These are phyloP conservation scores for Ceratobasidium sp. DNA, from an alignment of 1,284 basidiomycete genomes.

Conservation along the genomic window DNA sequence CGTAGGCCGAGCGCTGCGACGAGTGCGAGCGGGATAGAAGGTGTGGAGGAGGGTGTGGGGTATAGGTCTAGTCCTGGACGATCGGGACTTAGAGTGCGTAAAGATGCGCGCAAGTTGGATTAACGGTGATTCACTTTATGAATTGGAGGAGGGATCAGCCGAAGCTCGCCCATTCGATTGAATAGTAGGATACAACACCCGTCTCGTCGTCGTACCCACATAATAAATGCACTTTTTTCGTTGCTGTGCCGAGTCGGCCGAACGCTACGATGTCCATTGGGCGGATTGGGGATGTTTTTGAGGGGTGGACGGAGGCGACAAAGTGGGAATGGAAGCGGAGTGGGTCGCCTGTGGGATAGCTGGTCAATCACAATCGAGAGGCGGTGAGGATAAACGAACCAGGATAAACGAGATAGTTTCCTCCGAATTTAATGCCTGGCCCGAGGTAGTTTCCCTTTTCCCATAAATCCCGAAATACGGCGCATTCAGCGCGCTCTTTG, in stretches of 20 bases:
- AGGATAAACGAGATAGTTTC: constrained; percentile 96
- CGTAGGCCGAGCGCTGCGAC: constrained; percentile 36
- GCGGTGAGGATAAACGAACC: no score
- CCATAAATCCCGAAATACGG: constrained; percentile 83
- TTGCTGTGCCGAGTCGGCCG: constrained; percentile 94
- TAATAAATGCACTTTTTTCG: constrained; percentile 95
- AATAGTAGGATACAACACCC: constrained; percentile 76
- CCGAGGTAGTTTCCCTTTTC: constrained; percentile 86
- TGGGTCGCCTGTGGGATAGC: constrained; percentile 80
- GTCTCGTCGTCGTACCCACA: constrained; percentile 85
- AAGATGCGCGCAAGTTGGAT: constrained; percentile 22
- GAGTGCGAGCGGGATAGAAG: constrained; percentile 44
- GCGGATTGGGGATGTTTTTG: constrained; percentile 67
- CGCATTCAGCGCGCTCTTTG: constrained; percentile 76
- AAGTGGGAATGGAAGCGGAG: constrained; percentile 98
- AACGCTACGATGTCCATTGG: constrained; percentile 96
- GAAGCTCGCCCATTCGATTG: constrained; percentile 93
- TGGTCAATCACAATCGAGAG: no score
- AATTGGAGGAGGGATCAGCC: constrained; percentile 62
- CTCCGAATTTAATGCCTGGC: constrained; percentile 91
- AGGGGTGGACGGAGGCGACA: constrained; percentile 81
- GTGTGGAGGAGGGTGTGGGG: constrained; percentile 46
- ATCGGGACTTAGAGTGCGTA: constrained; percentile 30
- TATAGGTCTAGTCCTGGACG: constrained; percentile 46
- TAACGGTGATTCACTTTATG: not conserved